Conservation (phyloP, 495 filamentous ascomycete species). For the Podospora pseudoanserina region DNA sequence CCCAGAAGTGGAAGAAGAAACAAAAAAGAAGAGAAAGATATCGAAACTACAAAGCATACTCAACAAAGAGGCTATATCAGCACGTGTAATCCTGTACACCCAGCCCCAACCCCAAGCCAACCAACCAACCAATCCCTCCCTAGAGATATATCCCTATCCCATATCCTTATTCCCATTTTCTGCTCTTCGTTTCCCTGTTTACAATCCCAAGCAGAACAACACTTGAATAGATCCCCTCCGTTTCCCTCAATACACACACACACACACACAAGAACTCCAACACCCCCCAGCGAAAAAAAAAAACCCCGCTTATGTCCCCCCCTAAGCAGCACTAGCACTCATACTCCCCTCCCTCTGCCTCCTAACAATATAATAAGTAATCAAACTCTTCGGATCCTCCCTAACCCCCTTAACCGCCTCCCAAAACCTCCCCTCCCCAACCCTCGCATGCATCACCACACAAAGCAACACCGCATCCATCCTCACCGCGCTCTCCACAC, state of each 20-base stretch:
- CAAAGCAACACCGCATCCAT: conserved; percentile 75
- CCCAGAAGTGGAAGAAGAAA: neutral
- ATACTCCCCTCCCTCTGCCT: conserved; percentile 44
- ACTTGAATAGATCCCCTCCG: neutral
- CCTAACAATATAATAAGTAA: conserved; percentile 81
- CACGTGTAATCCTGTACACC: neutral
- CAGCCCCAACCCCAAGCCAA: neutral
- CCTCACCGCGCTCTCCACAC: conserved; percentile 71
- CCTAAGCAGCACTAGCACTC: neutral
- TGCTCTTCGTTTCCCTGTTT: neutral
- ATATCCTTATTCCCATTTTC: neutral
- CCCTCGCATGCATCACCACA: conserved; percentile 64
- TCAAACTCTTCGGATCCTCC: conserved; percentile 67
- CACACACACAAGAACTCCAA: neutral
- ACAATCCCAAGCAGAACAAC: neutral
- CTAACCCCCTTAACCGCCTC: conserved; percentile 57
- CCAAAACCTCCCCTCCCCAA: conserved; percentile 65
- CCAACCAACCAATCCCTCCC: neutral
- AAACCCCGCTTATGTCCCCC: conserved; percentile 1
- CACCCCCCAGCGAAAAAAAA: neutral
- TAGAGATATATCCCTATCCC: neutral
- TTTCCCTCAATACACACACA: neutral
- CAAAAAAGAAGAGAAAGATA: neutral
- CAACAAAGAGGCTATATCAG: neutral
- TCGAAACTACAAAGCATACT: neutral